Evolutionary conservation across 257 asterid species (phyloP).

Genomic region (Nicotiana otophora): DNA sequence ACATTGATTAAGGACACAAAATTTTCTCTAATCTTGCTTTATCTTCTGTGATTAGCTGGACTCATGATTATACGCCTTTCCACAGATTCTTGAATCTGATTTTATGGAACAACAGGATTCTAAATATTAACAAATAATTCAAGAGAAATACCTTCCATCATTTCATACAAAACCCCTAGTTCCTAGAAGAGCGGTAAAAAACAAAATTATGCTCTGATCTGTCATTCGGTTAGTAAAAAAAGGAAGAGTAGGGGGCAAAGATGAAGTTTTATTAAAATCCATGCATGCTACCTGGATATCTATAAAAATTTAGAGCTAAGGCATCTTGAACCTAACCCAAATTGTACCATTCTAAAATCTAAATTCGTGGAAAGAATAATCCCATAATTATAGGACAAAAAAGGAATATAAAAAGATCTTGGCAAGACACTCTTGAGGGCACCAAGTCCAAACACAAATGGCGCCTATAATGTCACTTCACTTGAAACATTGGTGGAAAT

Average conservation of each 20-base stretch:
- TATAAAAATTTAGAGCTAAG: constrained; percentile 3
- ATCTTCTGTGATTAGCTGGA: constrained; percentile 4
- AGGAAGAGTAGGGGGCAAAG: neutral
- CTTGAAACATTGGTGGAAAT: constrained; percentile 9
- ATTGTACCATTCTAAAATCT: neutral
- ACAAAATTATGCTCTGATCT: neutral
- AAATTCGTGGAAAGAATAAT: neutral
- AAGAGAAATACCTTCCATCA: neutral
- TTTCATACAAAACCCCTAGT: neutral
- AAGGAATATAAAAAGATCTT: neutral
- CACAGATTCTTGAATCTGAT: constrained; percentile 1
- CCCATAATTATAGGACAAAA: neutral
- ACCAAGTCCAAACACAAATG: neutral
- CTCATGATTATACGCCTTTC: constrained; percentile 6
- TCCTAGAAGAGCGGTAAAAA: neutral
- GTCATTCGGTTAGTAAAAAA: neutral
- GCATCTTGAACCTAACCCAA: constrained; percentile 19
- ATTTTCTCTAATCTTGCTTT: neutral
- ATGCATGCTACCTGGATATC: neutral
- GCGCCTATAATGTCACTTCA: constrained; percentile 12
- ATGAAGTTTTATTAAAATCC: neutral
- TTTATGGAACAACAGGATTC: neutral
- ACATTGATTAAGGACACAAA: neutral
- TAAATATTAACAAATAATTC: neutral
- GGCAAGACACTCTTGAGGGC: neutral